Conservation (phyloP, 208 protist species). For the Entamoeba invadens region DNA sequence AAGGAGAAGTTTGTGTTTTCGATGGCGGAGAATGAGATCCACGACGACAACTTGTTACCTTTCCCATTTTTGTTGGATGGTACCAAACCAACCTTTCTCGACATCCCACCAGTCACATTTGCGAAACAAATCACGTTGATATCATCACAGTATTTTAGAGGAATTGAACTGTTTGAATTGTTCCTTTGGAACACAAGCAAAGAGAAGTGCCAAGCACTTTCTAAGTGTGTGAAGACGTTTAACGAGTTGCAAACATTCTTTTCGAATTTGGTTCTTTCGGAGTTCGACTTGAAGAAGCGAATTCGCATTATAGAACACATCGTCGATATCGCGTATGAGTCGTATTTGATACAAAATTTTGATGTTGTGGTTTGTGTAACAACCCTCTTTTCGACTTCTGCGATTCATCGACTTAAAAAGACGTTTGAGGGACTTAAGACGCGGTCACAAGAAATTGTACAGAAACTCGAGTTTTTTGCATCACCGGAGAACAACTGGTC, state of each 20-base stretch:
- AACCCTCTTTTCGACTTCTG: background rate
- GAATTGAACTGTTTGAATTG: background rate
- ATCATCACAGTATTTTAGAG: background rate
- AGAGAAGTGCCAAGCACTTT: background rate
- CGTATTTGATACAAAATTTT: background rate
- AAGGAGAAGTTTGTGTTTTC: background rate
- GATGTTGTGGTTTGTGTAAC: background rate
- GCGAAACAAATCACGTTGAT: background rate
- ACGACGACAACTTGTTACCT: too few relatives aligned
- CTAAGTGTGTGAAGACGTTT: background rate
- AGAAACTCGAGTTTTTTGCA: background rate
- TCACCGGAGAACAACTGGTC: background rate
- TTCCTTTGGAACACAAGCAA: background rate
- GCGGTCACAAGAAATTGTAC: too few relatives aligned
- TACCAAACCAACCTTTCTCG: background rate
- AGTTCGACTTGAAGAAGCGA: background rate
- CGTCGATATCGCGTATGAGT: background rate
- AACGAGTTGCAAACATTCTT: background rate
- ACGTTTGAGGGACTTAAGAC: background rate
- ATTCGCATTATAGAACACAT: background rate
- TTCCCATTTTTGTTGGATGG: background rate
- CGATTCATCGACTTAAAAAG: background rate
- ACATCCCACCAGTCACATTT: background rate
- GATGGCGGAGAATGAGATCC: too few relatives aligned
- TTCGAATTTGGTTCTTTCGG: background rate